Evolutionary conservation across 1,139 yeast genomes (phyloP).

Genomic region (Yamadazyma jaroonii): DNA sequence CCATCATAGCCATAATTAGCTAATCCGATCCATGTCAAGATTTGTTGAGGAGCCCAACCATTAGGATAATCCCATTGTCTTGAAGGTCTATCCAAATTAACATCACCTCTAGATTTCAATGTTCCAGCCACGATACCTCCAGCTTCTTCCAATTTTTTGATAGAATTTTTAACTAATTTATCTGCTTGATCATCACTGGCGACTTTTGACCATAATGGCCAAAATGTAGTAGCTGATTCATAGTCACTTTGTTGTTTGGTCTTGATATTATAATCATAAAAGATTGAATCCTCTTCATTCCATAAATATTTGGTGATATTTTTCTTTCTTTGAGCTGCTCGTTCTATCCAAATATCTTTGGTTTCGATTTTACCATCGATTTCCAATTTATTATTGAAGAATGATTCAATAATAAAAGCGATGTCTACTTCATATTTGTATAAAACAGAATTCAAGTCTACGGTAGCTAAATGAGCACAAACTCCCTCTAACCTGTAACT

Average conservation of each 20-base stretch:
- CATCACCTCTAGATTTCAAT: constrained; percentile 67
- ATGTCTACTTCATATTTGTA: constrained; percentile 92
- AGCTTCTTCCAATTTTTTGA: constrained; percentile 73
- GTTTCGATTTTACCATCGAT: constrained; percentile 38
- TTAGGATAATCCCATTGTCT: constrained; percentile 98
- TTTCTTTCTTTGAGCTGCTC: constrained; percentile 53
- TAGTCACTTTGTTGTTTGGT: constrained; percentile 55
- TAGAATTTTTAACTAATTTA: constrained; percentile 52
- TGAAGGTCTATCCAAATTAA: constrained; percentile 69
- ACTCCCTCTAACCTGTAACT: constrained; percentile 85
- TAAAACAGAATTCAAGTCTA: constrained; percentile 81
- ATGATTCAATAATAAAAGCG: constrained; percentile 56
- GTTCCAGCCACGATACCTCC: constrained; percentile 95
- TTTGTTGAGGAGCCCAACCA: constrained; percentile 99
- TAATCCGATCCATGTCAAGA: constrained; percentile 89
- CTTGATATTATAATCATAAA: constrained; percentile 79
- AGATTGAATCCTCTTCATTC: constrained; percentile 79
- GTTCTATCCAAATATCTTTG: constrained; percentile 56
- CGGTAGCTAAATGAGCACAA: constrained; percentile 87
- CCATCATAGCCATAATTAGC: constrained; percentile 67
- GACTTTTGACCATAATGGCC: constrained; percentile 86
- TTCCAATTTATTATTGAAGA: constrained; percentile 51
- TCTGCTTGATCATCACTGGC: constrained; percentile 78
- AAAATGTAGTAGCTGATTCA: constrained; percentile 87
- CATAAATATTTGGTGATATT: constrained; percentile 72